Conservation (phyloP, 441 rosid genomes). For the Syzygium malaccense region DNA sequence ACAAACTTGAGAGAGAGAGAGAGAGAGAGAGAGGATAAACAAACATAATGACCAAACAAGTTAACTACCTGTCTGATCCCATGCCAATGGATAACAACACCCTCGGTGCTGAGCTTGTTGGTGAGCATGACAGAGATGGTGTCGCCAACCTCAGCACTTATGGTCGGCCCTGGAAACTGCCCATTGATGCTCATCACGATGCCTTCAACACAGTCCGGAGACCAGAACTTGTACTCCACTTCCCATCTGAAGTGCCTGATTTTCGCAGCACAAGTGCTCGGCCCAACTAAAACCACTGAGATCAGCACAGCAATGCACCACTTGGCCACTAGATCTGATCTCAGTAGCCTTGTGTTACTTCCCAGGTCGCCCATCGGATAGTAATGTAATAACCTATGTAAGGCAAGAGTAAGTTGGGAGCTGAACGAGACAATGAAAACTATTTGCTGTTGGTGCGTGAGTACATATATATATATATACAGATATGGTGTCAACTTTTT, state of each 20-base stretch:
- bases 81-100: constrained; percentile 92
- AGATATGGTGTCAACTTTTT: neutral
- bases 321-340: neutral
- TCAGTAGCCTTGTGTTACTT: neutral
- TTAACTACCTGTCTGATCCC: constrained; percentile 72
- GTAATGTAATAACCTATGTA: neutral
- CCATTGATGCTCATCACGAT: constrained; percentile 69
- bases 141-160: constrained; percentile 55
- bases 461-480: neutral
- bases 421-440: neutral
- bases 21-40: neutral
- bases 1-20: neutral
- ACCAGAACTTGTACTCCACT: constrained; percentile 49
- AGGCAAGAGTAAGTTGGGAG: neutral
- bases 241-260: constrained; percentile 43
- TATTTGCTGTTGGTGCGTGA: neutral
- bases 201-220: constrained; percentile 65
- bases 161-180: constrained; percentile 76
- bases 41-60: neutral
- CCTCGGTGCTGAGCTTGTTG: constrained; percentile 69
- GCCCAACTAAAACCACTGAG: neutral
- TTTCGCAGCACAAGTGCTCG: neutral
- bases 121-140: constrained; percentile 44
- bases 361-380: neutral
- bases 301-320: neutral